Evolutionary conservation across 345 rosid species (phyloP).

Genomic region (Mallotus nudiflorus): DNA sequence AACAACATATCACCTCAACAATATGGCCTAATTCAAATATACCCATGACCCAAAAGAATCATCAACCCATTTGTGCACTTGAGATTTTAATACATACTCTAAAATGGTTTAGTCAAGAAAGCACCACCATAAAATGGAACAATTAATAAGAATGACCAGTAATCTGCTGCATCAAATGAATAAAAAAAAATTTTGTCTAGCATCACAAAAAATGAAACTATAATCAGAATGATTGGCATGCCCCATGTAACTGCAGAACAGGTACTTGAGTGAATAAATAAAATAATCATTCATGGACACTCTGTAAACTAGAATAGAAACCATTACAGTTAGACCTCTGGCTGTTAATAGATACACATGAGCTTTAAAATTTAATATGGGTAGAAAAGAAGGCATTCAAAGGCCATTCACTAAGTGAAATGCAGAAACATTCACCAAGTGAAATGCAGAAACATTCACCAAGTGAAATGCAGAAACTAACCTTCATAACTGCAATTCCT

Average conservation of each 20-base stretch:
- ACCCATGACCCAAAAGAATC: too few species aligned
- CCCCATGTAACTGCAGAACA: neutral
- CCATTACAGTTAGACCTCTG: neutral
- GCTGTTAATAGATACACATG: too few species aligned
- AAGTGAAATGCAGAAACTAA: conserved; percentile 19
- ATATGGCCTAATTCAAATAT: too few species aligned
- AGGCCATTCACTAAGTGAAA: neutral
- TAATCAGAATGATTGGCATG: neutral
- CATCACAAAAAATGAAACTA: neutral
- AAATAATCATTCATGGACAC: neutral
- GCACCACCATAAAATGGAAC: too few species aligned
- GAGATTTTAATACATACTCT: too few species aligned
- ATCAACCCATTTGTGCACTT: neutral
- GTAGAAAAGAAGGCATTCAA: too few species aligned
- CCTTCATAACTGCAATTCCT: conserved; percentile 87
- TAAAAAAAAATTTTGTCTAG: too few species aligned
- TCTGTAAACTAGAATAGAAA: neutral
- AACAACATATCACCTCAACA: too few species aligned
- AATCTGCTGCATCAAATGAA: too few species aligned
- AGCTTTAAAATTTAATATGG: too few species aligned
- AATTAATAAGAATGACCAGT: too few species aligned
- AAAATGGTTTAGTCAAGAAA: too few species aligned
- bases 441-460: neutral
- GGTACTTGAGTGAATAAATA: neutral
- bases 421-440: neutral